Conservation (phyloP, 1,139 yeast genomes). For the Kodamaea sp. region DNA sequence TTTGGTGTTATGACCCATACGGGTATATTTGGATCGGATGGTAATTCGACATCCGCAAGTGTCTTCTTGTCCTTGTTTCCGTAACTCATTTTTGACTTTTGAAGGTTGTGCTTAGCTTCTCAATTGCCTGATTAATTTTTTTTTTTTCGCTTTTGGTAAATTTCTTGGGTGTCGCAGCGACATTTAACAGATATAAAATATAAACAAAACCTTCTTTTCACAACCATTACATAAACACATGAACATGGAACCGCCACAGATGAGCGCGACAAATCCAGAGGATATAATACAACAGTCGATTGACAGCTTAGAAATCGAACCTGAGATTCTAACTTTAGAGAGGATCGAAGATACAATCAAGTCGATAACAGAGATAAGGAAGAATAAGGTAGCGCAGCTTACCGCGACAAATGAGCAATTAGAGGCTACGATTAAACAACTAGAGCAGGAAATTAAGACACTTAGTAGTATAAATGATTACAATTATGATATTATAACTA, state of each 20-base stretch:
- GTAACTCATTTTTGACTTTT: conserved; percentile 11
- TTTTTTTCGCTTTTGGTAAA: not conserved
- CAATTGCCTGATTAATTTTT: not conserved
- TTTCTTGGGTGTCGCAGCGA: not conserved
- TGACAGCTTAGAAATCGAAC: conserved; percentile 22
- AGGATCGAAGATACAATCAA: conserved; percentile 41
- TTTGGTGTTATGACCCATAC: conserved; percentile 82
- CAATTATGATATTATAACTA: conserved; percentile 12
- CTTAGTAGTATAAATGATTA: conserved; percentile 19
- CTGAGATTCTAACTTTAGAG: conserved; percentile 50
- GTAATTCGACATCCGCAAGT: conserved; percentile 39
- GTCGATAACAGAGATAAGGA: conserved; percentile 25
- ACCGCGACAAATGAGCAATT: conserved; percentile 20
- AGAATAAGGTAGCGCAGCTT: conserved; percentile 21
- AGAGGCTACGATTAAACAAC: conserved; percentile 13
- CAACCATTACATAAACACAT: no score
- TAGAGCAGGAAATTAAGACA: conserved; percentile 20
- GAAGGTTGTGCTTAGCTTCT: not conserved
- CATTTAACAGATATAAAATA: not conserved
- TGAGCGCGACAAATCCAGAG: conserved; percentile 20
- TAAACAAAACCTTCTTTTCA: not conserved
- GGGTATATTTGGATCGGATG: conserved; percentile 54
- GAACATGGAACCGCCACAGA: no score
- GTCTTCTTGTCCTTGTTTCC: conserved; percentile 26
- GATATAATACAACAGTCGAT: conserved; percentile 31